Base-by-base conservation (phyloP, 1,139 yeast genomes). In the Candida glucosophila region DNA sequence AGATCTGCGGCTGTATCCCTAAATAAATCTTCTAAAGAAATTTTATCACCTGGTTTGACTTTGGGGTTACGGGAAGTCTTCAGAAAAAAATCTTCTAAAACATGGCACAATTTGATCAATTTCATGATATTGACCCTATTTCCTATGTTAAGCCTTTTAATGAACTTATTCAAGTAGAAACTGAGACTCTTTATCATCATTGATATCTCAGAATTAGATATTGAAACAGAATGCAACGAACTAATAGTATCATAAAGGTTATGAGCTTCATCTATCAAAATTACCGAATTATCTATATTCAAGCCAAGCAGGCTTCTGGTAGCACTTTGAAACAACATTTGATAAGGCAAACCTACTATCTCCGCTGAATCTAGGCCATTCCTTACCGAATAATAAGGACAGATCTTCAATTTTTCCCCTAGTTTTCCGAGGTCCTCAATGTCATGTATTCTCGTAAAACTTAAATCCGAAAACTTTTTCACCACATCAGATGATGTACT, bases 231-330 rank as follows among this genome's bases (percentile, higher is more conserved):
- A 40, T 80, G 68, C 34, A 88, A 56, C 1, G 81, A 58, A 2
- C 78, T 70, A 4, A 88, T 73, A 0, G 88, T 76, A 39, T 86
- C 96, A 17, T 86, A 47, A 21, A 88, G 55, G 44, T 88, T 88
- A 46, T 88, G 98, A 0, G 97, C 97, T 45, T 88, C 98, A 46
- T 88, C 98, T 19, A 88, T 77, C 3, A 90, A 69, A 1, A 90
- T 71, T 5, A 88, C 68, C 0, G 90, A 66, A 32, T 74, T 67
- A 27, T 67, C 64, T 10, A 88, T 44, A 25, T 76, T 64, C 5
- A 88, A 47, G 1, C 74, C 72, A 25, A 85, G 49, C 0, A 75
- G 57, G 4, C 64, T 60, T 39, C 96, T 59, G 0, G 94, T 67
- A 3, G 71, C 58, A 19, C 65, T 68, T 26, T 80, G 82, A 2